A percentile compares a stretch with the other conserved stretches of the same genome.
Conservation (phyloP, 1,139 yeast genomes). For the Nakaseomyces delphensis region DNA sequence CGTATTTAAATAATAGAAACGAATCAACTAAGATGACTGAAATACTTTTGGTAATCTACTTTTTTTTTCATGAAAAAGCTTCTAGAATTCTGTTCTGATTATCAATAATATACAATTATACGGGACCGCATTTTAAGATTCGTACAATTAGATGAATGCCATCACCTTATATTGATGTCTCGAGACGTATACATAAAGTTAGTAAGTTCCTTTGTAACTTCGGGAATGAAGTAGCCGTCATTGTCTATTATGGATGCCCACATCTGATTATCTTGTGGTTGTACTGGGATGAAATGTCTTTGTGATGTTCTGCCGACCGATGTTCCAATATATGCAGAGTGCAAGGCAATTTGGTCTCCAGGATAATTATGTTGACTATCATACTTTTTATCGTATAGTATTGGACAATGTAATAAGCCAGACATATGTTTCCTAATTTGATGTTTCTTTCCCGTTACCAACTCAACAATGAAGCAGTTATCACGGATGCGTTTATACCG, state of each 20-base stretch:
- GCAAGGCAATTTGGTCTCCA: constrained; percentile 28
- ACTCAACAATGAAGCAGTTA: constrained; percentile 30
- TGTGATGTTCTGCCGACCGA: constrained; percentile 19
- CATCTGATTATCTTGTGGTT: background rate
- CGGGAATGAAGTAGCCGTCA: background rate
- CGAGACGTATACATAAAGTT: too few relatives aligned
- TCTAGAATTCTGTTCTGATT: too few relatives aligned
- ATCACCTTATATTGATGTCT: too few relatives aligned
- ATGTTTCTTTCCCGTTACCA: constrained; percentile 40
- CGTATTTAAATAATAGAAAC: too few relatives aligned
- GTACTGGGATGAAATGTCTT: constrained; percentile 18
- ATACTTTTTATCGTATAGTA: constrained; percentile 27
- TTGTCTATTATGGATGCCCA: background rate
- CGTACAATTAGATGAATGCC: too few relatives aligned
- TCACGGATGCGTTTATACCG: constrained; percentile 19
- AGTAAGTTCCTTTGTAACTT: background rate
- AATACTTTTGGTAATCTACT: too few relatives aligned
- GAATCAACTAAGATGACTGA: too few relatives aligned
- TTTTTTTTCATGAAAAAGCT: too few relatives aligned
- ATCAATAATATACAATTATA: too few relatives aligned
- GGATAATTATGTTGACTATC: constrained; percentile 19
- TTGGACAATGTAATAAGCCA: constrained; percentile 20
- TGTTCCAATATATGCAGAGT: constrained; percentile 27
- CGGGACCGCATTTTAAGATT: too few relatives aligned
- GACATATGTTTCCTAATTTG: constrained; percentile 37